Conservation (phyloP, 208 protist species). For the Angomonas desouzai region DNA sequence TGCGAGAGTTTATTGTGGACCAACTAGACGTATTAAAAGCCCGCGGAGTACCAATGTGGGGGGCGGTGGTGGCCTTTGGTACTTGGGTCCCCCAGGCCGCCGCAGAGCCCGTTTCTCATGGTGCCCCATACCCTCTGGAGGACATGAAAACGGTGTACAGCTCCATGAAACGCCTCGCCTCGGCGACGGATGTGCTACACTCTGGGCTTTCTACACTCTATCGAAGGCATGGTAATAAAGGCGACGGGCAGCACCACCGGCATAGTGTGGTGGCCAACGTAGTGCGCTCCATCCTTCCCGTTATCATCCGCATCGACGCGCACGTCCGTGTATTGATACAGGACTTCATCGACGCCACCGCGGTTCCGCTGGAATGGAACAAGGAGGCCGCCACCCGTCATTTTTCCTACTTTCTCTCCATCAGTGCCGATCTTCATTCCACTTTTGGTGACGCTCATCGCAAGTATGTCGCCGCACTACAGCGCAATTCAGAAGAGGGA, state of each 20-base stretch:
- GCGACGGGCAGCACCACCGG: neutral
- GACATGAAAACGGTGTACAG: conserved; percentile 43
- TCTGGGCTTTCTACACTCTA: conserved; percentile 17
- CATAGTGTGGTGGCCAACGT: conserved; percentile 1
- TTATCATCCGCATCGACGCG: conserved; percentile 31
- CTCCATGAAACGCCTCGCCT: conserved; percentile 46
- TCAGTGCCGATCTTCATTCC: conserved; percentile 27
- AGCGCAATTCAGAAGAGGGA: neutral
- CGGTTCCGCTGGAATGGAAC: conserved; percentile 29
- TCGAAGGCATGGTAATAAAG: neutral
- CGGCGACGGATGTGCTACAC: conserved; percentile 43
- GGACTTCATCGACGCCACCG: conserved; percentile 44
- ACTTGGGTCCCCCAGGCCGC: conserved; percentile 36
- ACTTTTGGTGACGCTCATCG: conserved; percentile 26
- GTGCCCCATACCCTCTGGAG: conserved; percentile 36
- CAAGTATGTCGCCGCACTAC: conserved; percentile 29
- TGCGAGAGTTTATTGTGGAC: conserved; percentile 1
- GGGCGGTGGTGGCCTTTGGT: conserved; percentile 18
- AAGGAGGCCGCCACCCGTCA: conserved; percentile 21
- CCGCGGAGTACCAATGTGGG: conserved; percentile 27
- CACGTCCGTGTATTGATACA: conserved; percentile 26
- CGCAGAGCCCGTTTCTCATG: conserved; percentile 37
- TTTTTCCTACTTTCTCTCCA: conserved; percentile 31
- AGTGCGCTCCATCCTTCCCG: conserved; percentile 15
- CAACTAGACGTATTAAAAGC: conserved; percentile 15